phyloP scores from a whole-genome alignment of 73 alveolate species.

The Paramecium octaurelia region DNA sequence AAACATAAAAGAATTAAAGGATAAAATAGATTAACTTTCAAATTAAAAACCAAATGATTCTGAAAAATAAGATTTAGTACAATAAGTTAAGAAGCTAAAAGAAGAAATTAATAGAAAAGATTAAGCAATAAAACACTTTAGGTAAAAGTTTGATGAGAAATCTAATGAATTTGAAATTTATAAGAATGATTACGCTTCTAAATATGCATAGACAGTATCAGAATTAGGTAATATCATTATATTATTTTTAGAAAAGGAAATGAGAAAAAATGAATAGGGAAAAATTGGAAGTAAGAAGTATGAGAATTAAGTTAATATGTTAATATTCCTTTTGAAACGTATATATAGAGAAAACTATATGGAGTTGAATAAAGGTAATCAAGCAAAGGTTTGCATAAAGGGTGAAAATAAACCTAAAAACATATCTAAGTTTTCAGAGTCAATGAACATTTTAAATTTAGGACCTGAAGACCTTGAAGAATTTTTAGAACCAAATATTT shows the following conservation, averaged over 20 bases:
- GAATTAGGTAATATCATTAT: slow-evolving; percentile 24
- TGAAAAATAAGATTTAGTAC: neutral
- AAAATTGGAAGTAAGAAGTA: neutral
- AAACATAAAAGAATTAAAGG: neutral
- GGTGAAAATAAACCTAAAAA: slow-evolving; percentile 17
- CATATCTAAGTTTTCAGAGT: slow-evolving; percentile 30
- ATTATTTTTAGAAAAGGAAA: slow-evolving; percentile 35
- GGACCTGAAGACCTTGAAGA: slow-evolving; percentile 46
- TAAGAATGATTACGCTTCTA: neutral
- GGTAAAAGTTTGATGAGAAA: slow-evolving; percentile 22
- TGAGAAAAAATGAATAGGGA: slow-evolving; percentile 17
- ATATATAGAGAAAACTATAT: slow-evolving; percentile 31
- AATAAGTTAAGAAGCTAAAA: neutral
- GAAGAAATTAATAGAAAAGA: slow-evolving; percentile 38
- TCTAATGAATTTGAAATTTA: neutral
- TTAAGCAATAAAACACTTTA: slow-evolving; percentile 9
- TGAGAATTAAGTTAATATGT: slow-evolving; percentile 20
- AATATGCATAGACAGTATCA: slow-evolving; percentile 25
- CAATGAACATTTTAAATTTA: slow-evolving; percentile 7
- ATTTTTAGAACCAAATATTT: slow-evolving; percentile 25
- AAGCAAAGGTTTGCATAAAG: neutral
- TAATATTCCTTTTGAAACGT: neutral
- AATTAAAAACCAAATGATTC: slow-evolving; percentile 2
- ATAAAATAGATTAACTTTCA: neutral
- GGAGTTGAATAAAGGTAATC: neutral